Evolutionary conservation across 352 stramenopile genomes (phyloP), one percentile per base, ranked within the genome.

Genomic region (Pythium phragmiticola): DNA sequence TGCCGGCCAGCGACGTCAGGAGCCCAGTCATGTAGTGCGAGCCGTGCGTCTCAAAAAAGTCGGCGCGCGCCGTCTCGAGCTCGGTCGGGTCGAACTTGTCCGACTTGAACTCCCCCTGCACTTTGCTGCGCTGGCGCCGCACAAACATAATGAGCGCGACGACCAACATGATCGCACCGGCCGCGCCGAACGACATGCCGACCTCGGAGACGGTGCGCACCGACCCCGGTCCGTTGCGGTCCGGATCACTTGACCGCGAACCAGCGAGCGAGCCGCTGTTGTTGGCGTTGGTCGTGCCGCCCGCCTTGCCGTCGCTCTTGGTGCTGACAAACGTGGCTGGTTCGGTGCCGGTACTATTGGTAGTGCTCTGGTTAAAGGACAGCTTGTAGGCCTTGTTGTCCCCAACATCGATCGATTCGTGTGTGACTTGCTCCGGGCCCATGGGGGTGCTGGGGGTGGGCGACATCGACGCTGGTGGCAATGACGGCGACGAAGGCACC

Each of bases 21-120:
- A 55, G 54, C 13, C 57, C 57, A 2, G 28, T 52, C 46, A 52
- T 56, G 57, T 63, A 63, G 42, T 45, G 53, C 9, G 45, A 56
- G 12, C 46, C n/a, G 30, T 16, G 11, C 13, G 57, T 63, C n/a
- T 63, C 57, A 21, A 53, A 23, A 19, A 53, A 23, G 16, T 63
- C 57, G 17, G 46, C 49, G 30, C 56, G 42, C 26, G 54, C 43
- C 56, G 56, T 54, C 12, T 62, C 56, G 21, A 63, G 23, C 33
- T 55, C 47, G 14, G 57, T 34, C 33, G 57, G 57, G 33, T 54
- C 47, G 46, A 63, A 63, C 30, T 30, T 52, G 23, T 63, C 57
- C 0, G 45, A 49, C 34, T 63, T 63, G 57, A 48, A 56, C 33
- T 41, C 2, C 19, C 19, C 11, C 47, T 63, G 57, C 6, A 54